Evolutionary conservation across 2,329 filamentous ascomycete genomes (phyloP).

Genomic region (Ilyonectria robusta): DNA sequence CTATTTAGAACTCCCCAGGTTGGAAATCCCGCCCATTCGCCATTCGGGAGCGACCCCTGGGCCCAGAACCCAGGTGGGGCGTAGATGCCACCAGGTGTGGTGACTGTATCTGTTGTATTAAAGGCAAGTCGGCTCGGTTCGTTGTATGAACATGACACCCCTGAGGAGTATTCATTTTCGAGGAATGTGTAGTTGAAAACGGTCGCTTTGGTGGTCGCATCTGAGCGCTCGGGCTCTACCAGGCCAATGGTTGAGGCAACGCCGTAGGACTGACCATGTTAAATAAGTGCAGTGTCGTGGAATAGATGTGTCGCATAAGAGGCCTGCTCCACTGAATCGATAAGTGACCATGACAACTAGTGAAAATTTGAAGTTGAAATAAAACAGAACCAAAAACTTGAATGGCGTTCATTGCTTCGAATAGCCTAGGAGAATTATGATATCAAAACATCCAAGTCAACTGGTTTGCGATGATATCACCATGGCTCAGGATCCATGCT

Average conservation of each 20-base stretch:
- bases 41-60: slow-evolving; percentile 4
- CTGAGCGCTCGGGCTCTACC: not conserved
- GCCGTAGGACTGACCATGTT: not conserved
- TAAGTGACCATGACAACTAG: too few relatives aligned
- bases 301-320: too few relatives aligned
- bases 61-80: slow-evolving; percentile 1
- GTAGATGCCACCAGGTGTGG: slow-evolving; percentile 3
- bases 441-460: not conserved
- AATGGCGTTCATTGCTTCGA: not conserved
- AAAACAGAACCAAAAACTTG: not conserved
- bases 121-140: not conserved
- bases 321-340: too few relatives aligned
- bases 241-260: slow-evolving; percentile 5
- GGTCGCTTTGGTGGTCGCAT: not conserved
- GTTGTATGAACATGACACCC: slow-evolving; percentile 1
- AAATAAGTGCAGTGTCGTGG: not conserved
- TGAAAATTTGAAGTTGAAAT: not conserved
- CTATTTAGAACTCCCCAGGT: not conserved
- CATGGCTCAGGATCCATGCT: not conserved
- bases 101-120: not conserved
- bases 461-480: not conserved
- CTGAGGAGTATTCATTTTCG: not conserved
- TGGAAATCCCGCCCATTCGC: not conserved
- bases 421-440: not conserved
- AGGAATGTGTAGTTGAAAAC: not conserved